A percentile compares a stretch with the other conserved stretches of the same genome.
These are phyloP conservation scores for Persicaria maculosa DNA, from an alignment of 148 eudicot genomes.

Conservation along the genomic window DNA sequence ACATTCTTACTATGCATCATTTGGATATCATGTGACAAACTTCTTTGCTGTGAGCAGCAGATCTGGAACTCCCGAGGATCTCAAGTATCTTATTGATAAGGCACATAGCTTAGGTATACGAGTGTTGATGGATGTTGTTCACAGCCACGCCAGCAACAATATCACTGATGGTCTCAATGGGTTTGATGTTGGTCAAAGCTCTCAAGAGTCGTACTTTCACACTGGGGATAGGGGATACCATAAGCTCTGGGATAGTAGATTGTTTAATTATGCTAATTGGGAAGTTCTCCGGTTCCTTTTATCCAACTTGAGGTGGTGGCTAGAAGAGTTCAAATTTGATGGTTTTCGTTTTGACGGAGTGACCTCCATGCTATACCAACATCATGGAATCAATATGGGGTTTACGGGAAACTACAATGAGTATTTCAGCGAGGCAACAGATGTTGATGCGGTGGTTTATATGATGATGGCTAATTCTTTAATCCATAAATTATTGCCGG, in stretches of 20 bases:
- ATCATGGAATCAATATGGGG: slow-evolving; percentile 76
- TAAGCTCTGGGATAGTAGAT: slow-evolving; percentile 84
- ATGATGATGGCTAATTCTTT: slow-evolving; percentile 80
- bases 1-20: slow-evolving; percentile 92
- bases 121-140: slow-evolving; percentile 90
- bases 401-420: slow-evolving; percentile 76
- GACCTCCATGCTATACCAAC: slow-evolving; percentile 96
- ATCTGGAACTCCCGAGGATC: slow-evolving; percentile 93
- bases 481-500: slow-evolving; percentile 58
- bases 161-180: slow-evolving; percentile 90
- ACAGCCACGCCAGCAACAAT: slow-evolving; percentile 95
- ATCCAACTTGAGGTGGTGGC: slow-evolving; percentile 93
- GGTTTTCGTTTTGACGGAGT: slow-evolving; percentile 98
- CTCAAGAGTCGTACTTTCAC: slow-evolving; percentile 92
- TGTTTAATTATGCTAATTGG: slow-evolving; percentile 92
- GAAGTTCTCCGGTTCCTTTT: slow-evolving; percentile 95
- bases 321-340: slow-evolving; percentile 85
- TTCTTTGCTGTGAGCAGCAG: slow-evolving; percentile 95
- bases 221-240: slow-evolving; percentile 85
- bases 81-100: slow-evolving; percentile 89
- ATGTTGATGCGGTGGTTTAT: slow-evolving; percentile 92
- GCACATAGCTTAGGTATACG: slow-evolving; percentile 89
- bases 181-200: slow-evolving; percentile 86
- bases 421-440: slow-evolving; percentile 82
- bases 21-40: slow-evolving; percentile 95